Percentiles rank a stretch among this genome's conserved stretches.
Conservation (phyloP, 2,329 filamentous ascomycete species). For the Emmonsiellopsis sp. region DNA sequence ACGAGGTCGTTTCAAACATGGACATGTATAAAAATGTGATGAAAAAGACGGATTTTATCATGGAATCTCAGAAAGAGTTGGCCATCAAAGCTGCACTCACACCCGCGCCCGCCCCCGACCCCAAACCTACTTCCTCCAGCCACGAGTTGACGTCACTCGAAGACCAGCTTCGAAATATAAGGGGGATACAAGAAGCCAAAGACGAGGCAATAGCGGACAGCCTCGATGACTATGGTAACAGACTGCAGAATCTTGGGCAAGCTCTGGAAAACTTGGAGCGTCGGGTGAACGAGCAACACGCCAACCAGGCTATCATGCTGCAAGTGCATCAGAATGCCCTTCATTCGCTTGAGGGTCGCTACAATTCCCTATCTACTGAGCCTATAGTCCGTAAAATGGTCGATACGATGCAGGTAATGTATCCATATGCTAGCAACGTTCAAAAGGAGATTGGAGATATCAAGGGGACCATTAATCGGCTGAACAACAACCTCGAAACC, state of each 20-base stretch:
- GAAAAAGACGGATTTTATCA: too few species aligned
- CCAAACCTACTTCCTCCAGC: not conserved
- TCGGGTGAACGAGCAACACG: too few species aligned
- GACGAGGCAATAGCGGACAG: conserved; percentile 4
- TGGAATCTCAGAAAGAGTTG: too few species aligned
- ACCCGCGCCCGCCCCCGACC: not conserved
- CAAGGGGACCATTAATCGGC: conserved; percentile 9
- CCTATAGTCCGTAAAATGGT: conserved; percentile 27
- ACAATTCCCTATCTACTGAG: conserved; percentile 39
- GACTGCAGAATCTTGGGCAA: conserved; percentile 5
- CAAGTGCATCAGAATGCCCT: conserved; percentile 12
- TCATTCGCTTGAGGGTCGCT: conserved; percentile 39
- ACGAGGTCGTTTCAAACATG: too few species aligned
- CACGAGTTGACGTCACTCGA: not conserved
- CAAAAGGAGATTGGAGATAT: conserved; percentile 16
- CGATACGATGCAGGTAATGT: conserved; percentile 26
- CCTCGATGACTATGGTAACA: conserved; percentile 1
- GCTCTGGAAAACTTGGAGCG: conserved; percentile 4
- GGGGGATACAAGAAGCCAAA: conserved; percentile 1
- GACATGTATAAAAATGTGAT: too few species aligned
- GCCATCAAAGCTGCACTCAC: not conserved
- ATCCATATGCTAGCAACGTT: conserved; percentile 21
- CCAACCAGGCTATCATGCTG: not conserved
- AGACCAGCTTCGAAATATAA: not conserved
- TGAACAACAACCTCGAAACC: conserved; percentile 3